Percentiles rank a stretch among this genome's conserved stretches.
These are phyloP conservation scores for Exophiala sp. DNA, from an alignment of 2,329 filamentous ascomycete species.

Conservation along the genomic window DNA sequence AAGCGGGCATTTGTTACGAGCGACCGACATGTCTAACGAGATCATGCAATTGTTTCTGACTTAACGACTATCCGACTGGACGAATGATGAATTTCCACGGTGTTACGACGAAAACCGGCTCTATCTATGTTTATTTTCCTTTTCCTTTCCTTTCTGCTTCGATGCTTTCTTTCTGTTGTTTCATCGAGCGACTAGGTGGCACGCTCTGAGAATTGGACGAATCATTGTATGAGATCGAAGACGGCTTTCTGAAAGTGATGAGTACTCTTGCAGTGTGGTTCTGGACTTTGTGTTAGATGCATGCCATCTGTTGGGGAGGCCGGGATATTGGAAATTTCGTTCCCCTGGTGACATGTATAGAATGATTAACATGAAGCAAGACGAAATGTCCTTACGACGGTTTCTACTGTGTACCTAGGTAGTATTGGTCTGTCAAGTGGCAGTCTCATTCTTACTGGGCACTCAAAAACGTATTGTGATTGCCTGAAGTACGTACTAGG, in stretches of 20 bases:
- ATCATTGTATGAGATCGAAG: background rate
- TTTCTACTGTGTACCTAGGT: no score
- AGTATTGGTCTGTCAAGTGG: no score
- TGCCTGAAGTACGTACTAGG: no score
- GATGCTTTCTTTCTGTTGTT: background rate
- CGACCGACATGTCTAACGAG: conserved; percentile 19
- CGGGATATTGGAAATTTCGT: no score
- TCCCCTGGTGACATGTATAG: no score
- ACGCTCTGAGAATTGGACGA: background rate
- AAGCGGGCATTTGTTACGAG: conserved; percentile 19
- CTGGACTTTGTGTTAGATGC: no score
- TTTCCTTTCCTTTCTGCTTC: background rate
- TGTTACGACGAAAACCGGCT: conserved; percentile 14
- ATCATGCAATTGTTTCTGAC: conserved; percentile 14
- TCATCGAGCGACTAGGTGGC: background rate
- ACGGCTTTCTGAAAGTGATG: background rate
- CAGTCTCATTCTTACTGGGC: no score
- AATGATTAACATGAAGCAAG: no score
- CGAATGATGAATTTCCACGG: conserved; percentile 20
- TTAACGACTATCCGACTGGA: conserved; percentile 17
- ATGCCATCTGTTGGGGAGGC: background rate
- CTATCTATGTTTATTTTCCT: conserved; percentile 8
- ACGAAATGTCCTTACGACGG: no score
- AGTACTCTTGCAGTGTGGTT: no score
- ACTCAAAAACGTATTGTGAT: no score